Evolutionary conservation across 371 early-diverging fungal species (phyloP), one percentile per base, ranked within the genome.

Genomic region (Actinomortierella ambigua): DNA sequence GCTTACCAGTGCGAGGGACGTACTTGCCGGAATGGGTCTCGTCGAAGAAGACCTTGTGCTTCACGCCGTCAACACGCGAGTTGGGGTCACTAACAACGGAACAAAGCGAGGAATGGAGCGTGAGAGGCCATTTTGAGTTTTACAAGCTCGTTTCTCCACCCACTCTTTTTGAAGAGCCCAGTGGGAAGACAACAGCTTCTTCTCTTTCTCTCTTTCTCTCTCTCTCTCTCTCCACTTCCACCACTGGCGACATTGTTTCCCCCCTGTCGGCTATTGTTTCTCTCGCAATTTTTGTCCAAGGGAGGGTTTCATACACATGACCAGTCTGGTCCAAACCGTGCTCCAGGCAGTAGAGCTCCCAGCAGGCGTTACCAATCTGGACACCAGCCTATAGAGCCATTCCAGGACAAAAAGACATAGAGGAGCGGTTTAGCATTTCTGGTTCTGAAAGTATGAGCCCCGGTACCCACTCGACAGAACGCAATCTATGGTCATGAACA

Each of bases 341-440:
- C 81, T 98, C 98, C 64, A 93, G 83, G 76, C 97, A 98, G 82
- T 97, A 97, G 64, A 98, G 85, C 79, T 98, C 98, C 98, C 98
- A 98, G 82, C 96, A 96, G 77, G 97, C 93, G 85, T 98, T 98
- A 82, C 98, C 98, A 60, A 98, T 98, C 78, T 98, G 98, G 62
- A 98, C 90, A 89, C 98, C 98, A 70, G 97, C 97, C 84, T 97
- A 48, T 17, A 52, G 9, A 43, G 13, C 15, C 4, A 44, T n/a
- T n/a, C 6, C 27, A 13, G 20, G 3, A 13, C 15, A 7, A 47
- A 17, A 9, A 3, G 34, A 48, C 27, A 39, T 41, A 23, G 23
- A 44, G 43, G n/a, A n/a, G n/a, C n/a, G n/a, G n/a, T n/a, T n/a
- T n/a, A n/a, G n/a, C n/a, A n/a, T n/a, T n/a, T n/a, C n/a, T n/a